Evolutionary conservation across 208 protist genomes (phyloP), one percentile per base, ranked within the genome.

Genomic region (Crithidia acanthocephali): DNA sequence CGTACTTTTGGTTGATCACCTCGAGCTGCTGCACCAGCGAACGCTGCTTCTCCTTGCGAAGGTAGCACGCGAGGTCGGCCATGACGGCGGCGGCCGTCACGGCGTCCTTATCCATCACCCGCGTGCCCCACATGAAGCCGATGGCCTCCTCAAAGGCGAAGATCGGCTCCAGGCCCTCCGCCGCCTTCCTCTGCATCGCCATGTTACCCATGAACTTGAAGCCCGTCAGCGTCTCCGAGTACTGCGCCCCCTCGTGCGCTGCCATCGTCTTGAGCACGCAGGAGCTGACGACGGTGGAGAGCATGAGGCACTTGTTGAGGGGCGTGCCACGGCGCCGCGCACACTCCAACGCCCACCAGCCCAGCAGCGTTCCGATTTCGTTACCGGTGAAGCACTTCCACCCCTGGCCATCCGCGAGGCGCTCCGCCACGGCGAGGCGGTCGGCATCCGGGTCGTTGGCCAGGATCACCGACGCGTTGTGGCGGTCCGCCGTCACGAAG

Each of bases 361-460:
- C 98, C 16, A 99, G 81, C 18, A 99, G 72, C 13, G 93, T 78
- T 23, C 95, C 98, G 65, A 99, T 97, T 74, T 99, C 98, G 83
- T 99, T 99, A 18, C 99, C 98, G 35, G 78, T 99, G 63, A 99
- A 98, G 18, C 98, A 64, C 53, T 88, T 87, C 97, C 96, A 99
- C 23, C 95, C 98, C 67, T 87, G 65, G 27, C 18, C 27, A 8
- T 40, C 32, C 0, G 71, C 23, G 11, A 83, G 62, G 40, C 62
- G 77, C 81, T 99, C 98, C 44, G 96, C 97, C 27, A 99, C 86
- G 15, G 97, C 98, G 28, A 99, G 85, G 33, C 99, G 84, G 81
- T 99, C 99, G 2, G 98, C 97, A 74, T 99, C 98, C 18, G 99
- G 99, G 80, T 99, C 99, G 76, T 99, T 99, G 7, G 98, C 99